These are phyloP conservation scores for Fusarium compactum DNA, from an alignment of 2,329 filamentous ascomycete species.

Conservation along the genomic window DNA sequence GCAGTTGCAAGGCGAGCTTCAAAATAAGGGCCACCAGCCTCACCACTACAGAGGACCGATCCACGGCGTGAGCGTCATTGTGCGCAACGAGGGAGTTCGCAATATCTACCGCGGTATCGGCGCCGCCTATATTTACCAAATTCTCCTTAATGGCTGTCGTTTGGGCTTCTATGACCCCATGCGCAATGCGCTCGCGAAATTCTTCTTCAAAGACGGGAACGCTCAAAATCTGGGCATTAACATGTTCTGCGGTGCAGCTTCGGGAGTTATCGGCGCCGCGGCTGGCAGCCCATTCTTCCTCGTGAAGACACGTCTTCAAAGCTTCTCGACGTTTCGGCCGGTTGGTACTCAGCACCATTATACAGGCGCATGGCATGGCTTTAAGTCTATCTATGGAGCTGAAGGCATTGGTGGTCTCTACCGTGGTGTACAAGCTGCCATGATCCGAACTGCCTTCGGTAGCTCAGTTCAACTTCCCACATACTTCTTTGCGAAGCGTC, in stretches of 20 bases:
- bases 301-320: slow-evolving; percentile 95
- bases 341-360: slow-evolving; percentile 98
- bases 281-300: slow-evolving; percentile 97
- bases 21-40: slow-evolving; percentile 84
- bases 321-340: slow-evolving; percentile 89
- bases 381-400: slow-evolving; percentile 79
- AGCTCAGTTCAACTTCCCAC: slow-evolving; percentile 96
- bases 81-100: slow-evolving; percentile 87
- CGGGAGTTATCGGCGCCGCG: slow-evolving; percentile 91
- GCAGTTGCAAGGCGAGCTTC: slow-evolving; percentile 96
- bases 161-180: slow-evolving; percentile 98
- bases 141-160: slow-evolving; percentile 95
- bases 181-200: slow-evolving; percentile 75
- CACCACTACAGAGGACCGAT: slow-evolving; percentile 91
- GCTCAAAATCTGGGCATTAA: slow-evolving; percentile 90
- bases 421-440: slow-evolving; percentile 89
- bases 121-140: slow-evolving; percentile 95
- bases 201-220: slow-evolving; percentile 78
- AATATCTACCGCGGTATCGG: slow-evolving; percentile 91
- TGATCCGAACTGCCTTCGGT: slow-evolving; percentile 95
- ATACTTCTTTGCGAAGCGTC: slow-evolving; percentile 96
- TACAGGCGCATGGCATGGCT: slow-evolving; percentile 84
- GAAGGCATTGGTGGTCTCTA: slow-evolving; percentile 89
- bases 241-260: slow-evolving; percentile 90
- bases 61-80: slow-evolving; percentile 90